Conservation (phyloP, 345 rosid genomes). For the Hirschfeldia incana region DNA sequence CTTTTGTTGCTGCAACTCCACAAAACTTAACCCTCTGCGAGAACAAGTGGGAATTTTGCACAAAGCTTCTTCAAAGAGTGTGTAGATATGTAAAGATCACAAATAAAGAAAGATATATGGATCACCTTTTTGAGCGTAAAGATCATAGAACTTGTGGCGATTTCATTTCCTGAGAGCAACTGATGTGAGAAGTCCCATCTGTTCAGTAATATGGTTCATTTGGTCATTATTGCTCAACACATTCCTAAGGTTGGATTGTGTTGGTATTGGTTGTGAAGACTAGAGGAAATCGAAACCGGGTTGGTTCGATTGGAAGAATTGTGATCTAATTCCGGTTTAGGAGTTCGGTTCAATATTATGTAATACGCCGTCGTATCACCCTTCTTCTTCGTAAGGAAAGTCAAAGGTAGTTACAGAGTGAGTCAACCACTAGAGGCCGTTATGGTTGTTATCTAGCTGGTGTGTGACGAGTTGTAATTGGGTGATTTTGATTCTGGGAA, state of each 20-base stretch:
- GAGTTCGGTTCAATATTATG: too few species aligned
- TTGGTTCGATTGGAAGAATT: too few species aligned
- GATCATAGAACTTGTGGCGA: not conserved
- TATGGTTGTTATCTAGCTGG: too few species aligned
- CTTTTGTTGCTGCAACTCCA: constrained; percentile 5
- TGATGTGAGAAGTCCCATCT: constrained; percentile 76
- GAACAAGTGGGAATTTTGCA: constrained; percentile 3
- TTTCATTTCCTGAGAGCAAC: constrained; percentile 40
- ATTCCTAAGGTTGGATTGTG: constrained; percentile 1
- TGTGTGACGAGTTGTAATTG: too few species aligned
- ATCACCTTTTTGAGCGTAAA: not conserved
- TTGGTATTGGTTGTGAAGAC: too few species aligned
- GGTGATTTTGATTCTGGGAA: too few species aligned
- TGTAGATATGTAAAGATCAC: not conserved
- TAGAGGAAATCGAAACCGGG: too few species aligned
- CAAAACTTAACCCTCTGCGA: constrained; percentile 26
- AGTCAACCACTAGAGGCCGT: too few species aligned
- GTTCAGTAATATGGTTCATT: constrained; percentile 67
- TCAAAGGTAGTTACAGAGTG: too few species aligned
- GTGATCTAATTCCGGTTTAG: too few species aligned
- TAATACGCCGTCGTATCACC: too few species aligned
- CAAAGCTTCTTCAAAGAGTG: not conserved
- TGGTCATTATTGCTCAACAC: constrained; percentile 52
- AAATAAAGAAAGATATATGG: not conserved
- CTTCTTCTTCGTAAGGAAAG: too few species aligned